These are phyloP conservation scores for Phascolomyces articulosus DNA, from an alignment of 371 early-diverging fungal species.

Conservation along the genomic window DNA sequence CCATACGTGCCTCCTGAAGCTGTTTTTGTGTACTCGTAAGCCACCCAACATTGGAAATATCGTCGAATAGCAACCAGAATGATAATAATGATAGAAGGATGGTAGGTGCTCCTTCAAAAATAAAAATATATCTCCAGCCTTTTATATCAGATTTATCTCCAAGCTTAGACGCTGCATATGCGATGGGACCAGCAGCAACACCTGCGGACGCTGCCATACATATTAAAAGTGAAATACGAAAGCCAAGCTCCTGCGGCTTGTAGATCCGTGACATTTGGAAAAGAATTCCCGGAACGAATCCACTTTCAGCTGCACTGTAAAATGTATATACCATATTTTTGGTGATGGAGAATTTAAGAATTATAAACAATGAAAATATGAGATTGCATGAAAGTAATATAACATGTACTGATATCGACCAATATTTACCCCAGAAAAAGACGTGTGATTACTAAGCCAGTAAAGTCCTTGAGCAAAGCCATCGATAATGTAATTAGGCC, in stretches of 20 bases:
- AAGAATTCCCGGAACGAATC: slow-evolving; percentile 29
- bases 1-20: slow-evolving; percentile 18
- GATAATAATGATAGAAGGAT: slow-evolving; percentile 28
- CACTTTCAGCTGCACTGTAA: slow-evolving; percentile 24
- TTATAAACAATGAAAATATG: too few relatives aligned
- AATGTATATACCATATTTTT: too few relatives aligned
- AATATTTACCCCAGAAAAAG: slow-evolving; percentile 35
- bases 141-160: slow-evolving; percentile 32
- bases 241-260: slow-evolving; percentile 27
- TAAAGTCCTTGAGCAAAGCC: slow-evolving; percentile 31
- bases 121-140: slow-evolving; percentile 48
- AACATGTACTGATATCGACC: too few relatives aligned
- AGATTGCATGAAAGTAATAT: too few relatives aligned
- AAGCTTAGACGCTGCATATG: slow-evolving; percentile 30
- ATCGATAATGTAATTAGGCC: slow-evolving; percentile 24
- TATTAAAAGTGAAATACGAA: slow-evolving; percentile 20
- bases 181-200: slow-evolving; percentile 22
- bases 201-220: slow-evolving; percentile 21
- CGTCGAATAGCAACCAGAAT: slow-evolving; percentile 31
- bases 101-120: slow-evolving; percentile 41
- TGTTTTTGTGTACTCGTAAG: slow-evolving; percentile 17
- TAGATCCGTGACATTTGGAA: slow-evolving; percentile 30
- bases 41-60: slow-evolving; percentile 25
- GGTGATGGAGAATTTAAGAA: too few relatives aligned
- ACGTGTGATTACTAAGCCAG: slow-evolving; percentile 24